Conservation (phyloP, 768 basidiomycete genomes). For the Rhizopogon vulgaris region DNA sequence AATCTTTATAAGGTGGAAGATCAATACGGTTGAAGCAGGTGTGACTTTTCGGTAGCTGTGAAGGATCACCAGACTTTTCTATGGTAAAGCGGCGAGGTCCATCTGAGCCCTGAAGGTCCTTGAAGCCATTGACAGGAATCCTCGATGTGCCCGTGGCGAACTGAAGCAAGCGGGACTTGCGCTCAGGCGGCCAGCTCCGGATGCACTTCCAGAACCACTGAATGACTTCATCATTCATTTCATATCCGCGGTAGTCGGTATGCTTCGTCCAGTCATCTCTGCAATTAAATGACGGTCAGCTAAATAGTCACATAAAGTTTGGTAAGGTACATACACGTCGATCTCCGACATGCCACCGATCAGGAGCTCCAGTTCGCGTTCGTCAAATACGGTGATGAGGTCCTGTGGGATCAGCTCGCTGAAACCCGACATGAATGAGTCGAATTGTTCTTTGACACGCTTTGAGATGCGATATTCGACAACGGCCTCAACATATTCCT, state of each 20-base stretch:
- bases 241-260: conserved; percentile 96
- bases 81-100: conserved; percentile 97
- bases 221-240: conserved; percentile 92
- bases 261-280: conserved; percentile 99
- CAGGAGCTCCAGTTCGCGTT: conserved; percentile 92
- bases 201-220: conserved; percentile 99
- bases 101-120: conserved; percentile 96
- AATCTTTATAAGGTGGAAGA: conserved; percentile 96
- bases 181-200: conserved; percentile 94
- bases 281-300: background rate
- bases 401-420: conserved; percentile 99
- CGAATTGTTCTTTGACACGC: conserved; percentile 97
- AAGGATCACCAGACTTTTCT: conserved; percentile 96
- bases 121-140: conserved; percentile 98
- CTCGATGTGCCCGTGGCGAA: conserved; percentile 97
- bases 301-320: background rate
- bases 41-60: conserved; percentile 93
- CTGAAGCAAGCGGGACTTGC: conserved; percentile 92
- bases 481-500: conserved; percentile 91
- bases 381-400: conserved; percentile 96
- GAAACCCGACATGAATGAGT: conserved; percentile 99
- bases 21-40: conserved; percentile 97
- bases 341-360: conserved; percentile 99
- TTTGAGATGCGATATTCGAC: conserved; percentile 97
- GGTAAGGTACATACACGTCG: conserved; percentile 68